phyloP scores from a whole-genome alignment of 306 rosid genomes.

The Cicer judaicum region DNA sequence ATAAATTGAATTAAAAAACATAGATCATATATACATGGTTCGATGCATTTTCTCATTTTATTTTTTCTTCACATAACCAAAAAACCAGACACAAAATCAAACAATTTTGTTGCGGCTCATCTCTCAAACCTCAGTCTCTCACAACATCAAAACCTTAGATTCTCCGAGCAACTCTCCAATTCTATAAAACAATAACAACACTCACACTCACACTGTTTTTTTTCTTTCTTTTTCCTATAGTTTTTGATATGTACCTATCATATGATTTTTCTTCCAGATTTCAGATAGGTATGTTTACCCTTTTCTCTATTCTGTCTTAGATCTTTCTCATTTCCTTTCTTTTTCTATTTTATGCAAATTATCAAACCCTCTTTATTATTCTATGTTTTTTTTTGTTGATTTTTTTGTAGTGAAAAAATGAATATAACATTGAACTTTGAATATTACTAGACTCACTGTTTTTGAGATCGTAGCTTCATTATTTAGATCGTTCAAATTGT shows the following conservation, averaged over 20 bases:
- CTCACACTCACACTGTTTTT: neutral
- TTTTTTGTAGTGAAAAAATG: slow-evolving; percentile 13
- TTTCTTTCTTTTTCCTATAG: neutral
- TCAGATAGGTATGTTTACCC: slow-evolving; percentile 32
- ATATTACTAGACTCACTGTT: slow-evolving; percentile 14
- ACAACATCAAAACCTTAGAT: slow-evolving; percentile 34
- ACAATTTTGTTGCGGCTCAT: slow-evolving; percentile 50
- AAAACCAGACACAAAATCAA: slow-evolving; percentile 37
- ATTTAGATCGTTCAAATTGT: slow-evolving; percentile 42
- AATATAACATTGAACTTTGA: neutral
- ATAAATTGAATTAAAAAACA: neutral
- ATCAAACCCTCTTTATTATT: neutral
- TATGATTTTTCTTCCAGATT: slow-evolving; percentile 36
- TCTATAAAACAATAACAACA: slow-evolving; percentile 13
- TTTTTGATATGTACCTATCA: slow-evolving; percentile 15
- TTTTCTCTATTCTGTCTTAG: slow-evolving; percentile 15
- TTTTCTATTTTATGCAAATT: neutral
- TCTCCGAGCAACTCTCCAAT: slow-evolving; percentile 39
- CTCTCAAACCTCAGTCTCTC: slow-evolving; percentile 37
- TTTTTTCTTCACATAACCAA: slow-evolving; percentile 9
- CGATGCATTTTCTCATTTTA: neutral
- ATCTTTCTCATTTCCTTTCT: slow-evolving; percentile 35
- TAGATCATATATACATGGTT: neutral
- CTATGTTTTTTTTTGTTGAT: neutral
- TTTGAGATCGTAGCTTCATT: slow-evolving; percentile 45